Conservation (phyloP, 2,329 filamentous ascomycete species). For the Escovopsis sp. region DNA sequence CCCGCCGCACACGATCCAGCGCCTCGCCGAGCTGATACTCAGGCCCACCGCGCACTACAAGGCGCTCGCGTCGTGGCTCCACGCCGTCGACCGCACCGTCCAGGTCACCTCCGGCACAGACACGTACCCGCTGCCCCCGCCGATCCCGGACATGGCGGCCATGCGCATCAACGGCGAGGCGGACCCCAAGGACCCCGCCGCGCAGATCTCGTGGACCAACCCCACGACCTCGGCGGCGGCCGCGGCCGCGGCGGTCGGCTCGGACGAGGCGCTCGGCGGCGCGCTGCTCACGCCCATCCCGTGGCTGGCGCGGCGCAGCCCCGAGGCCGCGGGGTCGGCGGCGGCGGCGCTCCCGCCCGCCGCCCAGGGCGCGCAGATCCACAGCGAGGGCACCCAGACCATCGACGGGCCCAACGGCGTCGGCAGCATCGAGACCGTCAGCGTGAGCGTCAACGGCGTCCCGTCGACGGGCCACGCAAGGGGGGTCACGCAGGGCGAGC, state of each 20-base stretch:
- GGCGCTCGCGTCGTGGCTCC: conserved; percentile 69
- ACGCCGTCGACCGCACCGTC: conserved; percentile 80
- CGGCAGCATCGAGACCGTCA: conserved; percentile 68
- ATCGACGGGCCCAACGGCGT: conserved; percentile 70
- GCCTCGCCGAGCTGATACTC: conserved; percentile 74
- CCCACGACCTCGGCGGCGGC: conserved; percentile 17
- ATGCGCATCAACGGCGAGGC: conserved; percentile 47
- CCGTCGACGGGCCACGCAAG: conserved; percentile 34
- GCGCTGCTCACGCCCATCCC: conserved; percentile 88
- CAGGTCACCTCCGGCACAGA: conserved; percentile 74
- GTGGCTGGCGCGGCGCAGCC: conserved; percentile 48
- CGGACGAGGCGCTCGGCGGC: conserved; percentile 79
- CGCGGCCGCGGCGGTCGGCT: conserved; percentile 40
- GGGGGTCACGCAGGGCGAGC: conserved; percentile 68
- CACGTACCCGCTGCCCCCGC: conserved; percentile 67
- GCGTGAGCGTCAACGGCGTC: conserved; percentile 58
- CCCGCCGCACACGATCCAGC: conserved; percentile 86
- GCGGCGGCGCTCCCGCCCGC: conserved; percentile 4
- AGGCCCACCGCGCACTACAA: conserved; percentile 66
- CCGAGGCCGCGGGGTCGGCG: no score
- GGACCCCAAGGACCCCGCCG: conserved; percentile 23
- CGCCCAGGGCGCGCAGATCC: conserved; percentile 27
- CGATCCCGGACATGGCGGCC: conserved; percentile 42
- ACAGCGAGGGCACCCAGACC: conserved; percentile 64
- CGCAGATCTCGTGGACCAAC: conserved; percentile 32